Evolutionary conservation across 371 early-diverging fungal species (phyloP).

Genomic region (Sporodiniella umbellata): DNA sequence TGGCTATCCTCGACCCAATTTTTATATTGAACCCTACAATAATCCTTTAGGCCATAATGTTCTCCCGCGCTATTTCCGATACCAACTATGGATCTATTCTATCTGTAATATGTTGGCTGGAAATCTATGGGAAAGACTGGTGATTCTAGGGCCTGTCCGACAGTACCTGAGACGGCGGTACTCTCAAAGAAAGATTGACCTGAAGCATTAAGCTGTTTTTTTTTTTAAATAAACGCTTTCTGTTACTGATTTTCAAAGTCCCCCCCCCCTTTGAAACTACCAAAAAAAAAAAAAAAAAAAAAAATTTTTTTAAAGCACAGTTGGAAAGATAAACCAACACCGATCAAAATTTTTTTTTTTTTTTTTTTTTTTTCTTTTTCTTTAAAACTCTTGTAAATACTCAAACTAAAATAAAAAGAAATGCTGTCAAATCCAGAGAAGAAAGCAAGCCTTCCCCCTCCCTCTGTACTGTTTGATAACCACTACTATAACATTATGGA

Average conservation of each 20-base stretch:
- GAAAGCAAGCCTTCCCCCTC: slow-evolving; percentile 26
- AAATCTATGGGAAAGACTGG: slow-evolving; percentile 32
- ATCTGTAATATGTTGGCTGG: slow-evolving; percentile 32
- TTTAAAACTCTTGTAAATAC: slow-evolving; percentile 2
- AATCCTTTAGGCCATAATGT: slow-evolving; percentile 66
- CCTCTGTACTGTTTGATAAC: slow-evolving; percentile 24
- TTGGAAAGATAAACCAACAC: no score
- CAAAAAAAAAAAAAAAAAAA: not conserved
- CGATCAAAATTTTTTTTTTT: not conserved
- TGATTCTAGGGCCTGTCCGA: slow-evolving; percentile 37
- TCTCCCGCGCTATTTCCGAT: slow-evolving; percentile 61
- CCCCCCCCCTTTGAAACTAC: no score
- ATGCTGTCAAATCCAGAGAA: slow-evolving; percentile 21
- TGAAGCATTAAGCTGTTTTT: slow-evolving; percentile 13
- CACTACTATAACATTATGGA: not conserved
- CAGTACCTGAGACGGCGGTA: slow-evolving; percentile 17
- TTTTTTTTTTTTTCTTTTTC: slow-evolving; percentile 11
- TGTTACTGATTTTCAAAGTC: no score
- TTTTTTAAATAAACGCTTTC: no score
- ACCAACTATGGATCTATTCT: slow-evolving; percentile 46
- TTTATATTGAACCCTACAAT: slow-evolving; percentile 60
- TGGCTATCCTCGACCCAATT: slow-evolving; percentile 50
- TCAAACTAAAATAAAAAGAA: no score
- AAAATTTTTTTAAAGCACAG: not conserved
- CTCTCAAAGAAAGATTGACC: slow-evolving; percentile 11